Evolutionary conservation across 495 filamentous ascomycete genomes (phyloP), one percentile per base, ranked within the genome.

Genomic region (Cercophora samala): DNA sequence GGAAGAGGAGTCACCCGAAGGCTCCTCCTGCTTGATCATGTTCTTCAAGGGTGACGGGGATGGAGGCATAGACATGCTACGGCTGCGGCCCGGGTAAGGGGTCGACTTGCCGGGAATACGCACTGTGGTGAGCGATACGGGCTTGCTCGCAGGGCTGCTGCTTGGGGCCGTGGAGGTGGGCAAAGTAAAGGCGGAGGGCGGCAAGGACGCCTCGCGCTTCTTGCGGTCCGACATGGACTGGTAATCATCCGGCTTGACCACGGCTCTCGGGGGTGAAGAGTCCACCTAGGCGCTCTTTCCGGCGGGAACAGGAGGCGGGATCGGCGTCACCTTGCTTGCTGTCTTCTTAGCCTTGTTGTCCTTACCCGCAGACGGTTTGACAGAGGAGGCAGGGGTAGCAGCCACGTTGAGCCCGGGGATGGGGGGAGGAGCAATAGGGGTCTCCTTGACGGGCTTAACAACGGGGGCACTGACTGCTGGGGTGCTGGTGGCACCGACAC

Each of bases 301-400:
- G 58, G 70, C 66, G 53, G 75, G 75, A 68, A 77, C 21, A 9
- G 80, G 80, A 22, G 76, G 71, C 1, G 73, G 68, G 6, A 83
- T 64, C 0, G 80, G 80, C 23, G 80, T 82, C 55, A 77, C 70
- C 66, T 78, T 82, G 5, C 59, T 13, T 23, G 59, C 56, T 25
- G 68, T 59, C 56, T 69, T 72, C 60, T 73, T 70, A 23, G 62
- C 15, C 65, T 70, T 73, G 9, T 56, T 61, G 19, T 32, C 53
- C 62, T 69, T 70, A 46, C 37, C 37, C 5, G 1, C 37, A 46
- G 37, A 46, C 2, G 46, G 37, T 60, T 72, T 70, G 25, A 53
- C 42, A 0, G 72, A 53, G 3, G 64, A 25, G 5, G 61, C 3
- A 3, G 53, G 56, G 19, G 55, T 42, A 18, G 64, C 62, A 42